phyloP scores from a whole-genome alignment of 106 monocot species.

The Amphibolis antarctica region DNA sequence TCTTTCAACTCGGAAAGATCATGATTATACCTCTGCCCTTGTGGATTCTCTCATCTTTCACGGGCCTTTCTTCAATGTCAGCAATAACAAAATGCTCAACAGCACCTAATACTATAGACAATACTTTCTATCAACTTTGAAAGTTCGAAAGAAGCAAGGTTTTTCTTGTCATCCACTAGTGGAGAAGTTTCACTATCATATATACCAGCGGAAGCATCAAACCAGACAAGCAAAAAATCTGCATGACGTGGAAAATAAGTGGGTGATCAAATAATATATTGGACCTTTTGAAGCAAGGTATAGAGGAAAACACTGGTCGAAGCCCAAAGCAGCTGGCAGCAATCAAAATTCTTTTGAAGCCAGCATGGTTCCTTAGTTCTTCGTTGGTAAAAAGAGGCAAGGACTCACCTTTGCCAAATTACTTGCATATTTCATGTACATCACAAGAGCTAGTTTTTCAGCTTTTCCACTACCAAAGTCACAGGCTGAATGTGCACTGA shows the following conservation, averaged over 20 bases:
- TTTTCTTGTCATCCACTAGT: too few relatives aligned
- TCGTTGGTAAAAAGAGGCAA: conserved; percentile 77
- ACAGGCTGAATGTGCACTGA: conserved; percentile 96
- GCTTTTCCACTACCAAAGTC: conserved; percentile 96
- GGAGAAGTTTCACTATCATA: too few relatives aligned
- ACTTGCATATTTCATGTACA: conserved; percentile 79
- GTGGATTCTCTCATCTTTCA: too few relatives aligned
- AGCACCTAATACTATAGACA: too few relatives aligned
- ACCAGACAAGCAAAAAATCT: neutral
- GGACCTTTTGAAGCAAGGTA: conserved; percentile 88
- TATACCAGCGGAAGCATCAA: neutral
- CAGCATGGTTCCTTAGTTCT: conserved; percentile 61
- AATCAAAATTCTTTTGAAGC: conserved; percentile 89
- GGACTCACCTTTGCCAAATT: conserved; percentile 90
- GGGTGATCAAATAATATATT: neutral
- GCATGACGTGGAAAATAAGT: too few relatives aligned
- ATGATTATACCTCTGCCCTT: too few relatives aligned
- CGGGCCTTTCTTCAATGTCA: too few relatives aligned
- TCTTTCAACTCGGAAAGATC: too few relatives aligned
- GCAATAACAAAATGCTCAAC: too few relatives aligned
- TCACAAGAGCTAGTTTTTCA: conserved; percentile 74
- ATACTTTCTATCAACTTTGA: too few relatives aligned
- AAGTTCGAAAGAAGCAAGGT: too few relatives aligned
- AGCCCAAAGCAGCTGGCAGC: conserved; percentile 69
- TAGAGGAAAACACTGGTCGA: conserved; percentile 56